Evolutionary conservation across 2,329 filamentous ascomycete species (phyloP).

Genomic region (Didymella pinodella): DNA sequence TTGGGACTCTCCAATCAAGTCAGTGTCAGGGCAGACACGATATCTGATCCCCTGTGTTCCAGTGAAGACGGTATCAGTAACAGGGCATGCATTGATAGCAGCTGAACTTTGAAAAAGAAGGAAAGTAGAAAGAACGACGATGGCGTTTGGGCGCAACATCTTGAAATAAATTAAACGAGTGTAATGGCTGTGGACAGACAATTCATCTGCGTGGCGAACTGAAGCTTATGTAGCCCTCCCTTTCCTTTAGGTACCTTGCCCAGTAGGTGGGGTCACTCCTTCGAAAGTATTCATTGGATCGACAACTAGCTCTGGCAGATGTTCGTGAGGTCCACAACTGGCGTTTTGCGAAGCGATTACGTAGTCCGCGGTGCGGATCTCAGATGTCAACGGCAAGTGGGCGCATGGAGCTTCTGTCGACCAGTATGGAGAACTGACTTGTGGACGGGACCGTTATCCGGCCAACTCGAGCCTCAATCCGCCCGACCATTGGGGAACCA

Average conservation of each 20-base stretch:
- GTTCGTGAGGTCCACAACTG: conserved; percentile 6
- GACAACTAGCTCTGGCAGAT: neutral
- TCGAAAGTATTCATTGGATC: conserved; percentile 1
- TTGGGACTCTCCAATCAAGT: conserved; percentile 27
- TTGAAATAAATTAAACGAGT: conserved; percentile 8
- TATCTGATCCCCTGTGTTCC: conserved; percentile 33
- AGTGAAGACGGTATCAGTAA: conserved; percentile 29
- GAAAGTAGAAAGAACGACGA: conserved; percentile 26
- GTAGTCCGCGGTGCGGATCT: neutral
- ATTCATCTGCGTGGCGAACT: neutral
- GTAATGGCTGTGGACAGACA: neutral
- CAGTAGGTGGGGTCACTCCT: neutral
- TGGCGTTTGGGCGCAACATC: conserved; percentile 27
- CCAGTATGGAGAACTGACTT: neutral
- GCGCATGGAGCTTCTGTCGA: neutral
- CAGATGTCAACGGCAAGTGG: neutral
- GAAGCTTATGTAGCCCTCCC: conserved; percentile 10
- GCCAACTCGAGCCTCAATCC: neutral
- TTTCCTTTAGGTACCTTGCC: neutral
- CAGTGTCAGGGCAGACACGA: conserved; percentile 32
- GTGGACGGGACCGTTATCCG: neutral
- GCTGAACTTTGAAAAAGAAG: conserved; percentile 27
- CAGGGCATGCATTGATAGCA: conserved; percentile 34
- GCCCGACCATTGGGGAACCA: neutral
- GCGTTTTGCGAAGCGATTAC: conserved; percentile 6